A percentile compares a stretch with the other conserved stretches of the same genome.
Evolutionary conservation across 768 basidiomycete species (phyloP).

Genomic region (Cytidiella melzeri): DNA sequence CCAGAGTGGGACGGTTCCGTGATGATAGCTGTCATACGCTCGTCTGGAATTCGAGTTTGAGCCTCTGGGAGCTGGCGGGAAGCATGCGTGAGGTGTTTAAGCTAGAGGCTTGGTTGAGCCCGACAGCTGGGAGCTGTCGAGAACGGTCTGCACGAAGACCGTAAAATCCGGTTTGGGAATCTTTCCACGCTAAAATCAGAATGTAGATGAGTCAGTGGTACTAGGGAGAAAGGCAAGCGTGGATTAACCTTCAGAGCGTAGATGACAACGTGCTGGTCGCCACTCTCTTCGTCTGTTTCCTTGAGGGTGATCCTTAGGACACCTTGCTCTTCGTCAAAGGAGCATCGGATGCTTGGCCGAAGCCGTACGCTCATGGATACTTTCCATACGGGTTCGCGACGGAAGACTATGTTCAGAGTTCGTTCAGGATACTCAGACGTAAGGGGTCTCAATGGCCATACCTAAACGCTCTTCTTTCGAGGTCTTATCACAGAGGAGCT

Average conservation of each 20-base stretch:
- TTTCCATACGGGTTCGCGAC: conserved; percentile 64
- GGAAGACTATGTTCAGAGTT: conserved; percentile 44
- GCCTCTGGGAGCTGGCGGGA: too few species aligned
- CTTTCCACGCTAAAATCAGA: conserved; percentile 18
- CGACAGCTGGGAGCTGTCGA: background rate
- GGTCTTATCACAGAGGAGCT: conserved; percentile 43
- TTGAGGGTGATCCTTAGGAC: conserved; percentile 50
- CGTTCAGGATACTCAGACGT: conserved; percentile 1
- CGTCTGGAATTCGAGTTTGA: too few species aligned
- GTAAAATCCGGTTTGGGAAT: conserved; percentile 20
- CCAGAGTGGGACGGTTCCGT: background rate
- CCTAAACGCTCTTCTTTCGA: conserved; percentile 41
- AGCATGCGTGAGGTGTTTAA: too few species aligned
- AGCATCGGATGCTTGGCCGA: conserved; percentile 47
- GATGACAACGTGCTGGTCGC: conserved; percentile 40
- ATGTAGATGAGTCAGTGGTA: background rate
- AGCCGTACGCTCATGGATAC: conserved; percentile 64
- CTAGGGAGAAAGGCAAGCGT: background rate
- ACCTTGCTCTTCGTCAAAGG: conserved; percentile 49
- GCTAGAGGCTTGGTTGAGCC: background rate
- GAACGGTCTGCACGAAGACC: conserved; percentile 18
- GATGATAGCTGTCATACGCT: background rate
- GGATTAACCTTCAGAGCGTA: conserved; percentile 58
- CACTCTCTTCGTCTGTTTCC: conserved; percentile 32
- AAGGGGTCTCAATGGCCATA: conserved; percentile 28